A percentile compares a stretch with the other conserved stretches of the same genome.
phyloP scores from a whole-genome alignment of 768 basidiomycete genomes.

The Agaricus sinodeliciosus region DNA sequence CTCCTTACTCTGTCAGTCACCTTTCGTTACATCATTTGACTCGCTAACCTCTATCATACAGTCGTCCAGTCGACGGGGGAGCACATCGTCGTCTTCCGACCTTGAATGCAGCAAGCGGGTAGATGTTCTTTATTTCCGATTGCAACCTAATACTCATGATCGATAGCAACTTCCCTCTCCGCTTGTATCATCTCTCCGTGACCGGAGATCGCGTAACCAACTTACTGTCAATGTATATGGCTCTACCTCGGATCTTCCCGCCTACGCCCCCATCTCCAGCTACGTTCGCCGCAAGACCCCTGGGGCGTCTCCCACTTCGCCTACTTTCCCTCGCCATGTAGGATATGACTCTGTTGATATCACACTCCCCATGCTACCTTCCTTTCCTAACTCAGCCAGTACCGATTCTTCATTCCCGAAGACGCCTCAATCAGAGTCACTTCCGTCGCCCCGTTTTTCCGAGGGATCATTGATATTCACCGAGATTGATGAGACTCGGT shows the following conservation, averaged over 20 bases:
- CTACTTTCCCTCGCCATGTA: conserved; percentile 48
- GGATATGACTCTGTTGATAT: conserved; percentile 42
- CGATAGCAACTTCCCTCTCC: conserved; percentile 31
- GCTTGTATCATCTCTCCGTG: conserved; percentile 35
- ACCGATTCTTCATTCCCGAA: conserved; percentile 34
- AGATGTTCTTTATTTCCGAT: background rate
- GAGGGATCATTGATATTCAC: conserved; percentile 16
- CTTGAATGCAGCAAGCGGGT: conserved; percentile 8
- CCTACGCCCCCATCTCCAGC: conserved; percentile 71
- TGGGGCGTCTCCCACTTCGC: conserved; percentile 62
- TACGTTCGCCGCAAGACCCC: conserved; percentile 79
- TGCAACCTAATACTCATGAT: background rate
- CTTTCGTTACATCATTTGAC: background rate
- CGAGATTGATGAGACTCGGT: conserved; percentile 21
- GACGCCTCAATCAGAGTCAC: conserved; percentile 30
- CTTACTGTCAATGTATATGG: conserved; percentile 43
- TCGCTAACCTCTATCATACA: conserved; percentile 5
- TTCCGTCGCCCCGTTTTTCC: conserved; percentile 15
- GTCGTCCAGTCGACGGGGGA: conserved; percentile 13
- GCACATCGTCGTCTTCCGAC: conserved; percentile 14
- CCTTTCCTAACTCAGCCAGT: conserved; percentile 37
- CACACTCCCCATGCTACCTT: conserved; percentile 59
- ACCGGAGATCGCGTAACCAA: conserved; percentile 38
- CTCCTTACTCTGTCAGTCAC: conserved; percentile 42
- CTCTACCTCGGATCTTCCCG: conserved; percentile 45